Evolutionary conservation across 169 alveolate species (phyloP), one percentile per base, ranked within the genome.

Genomic region (Plasmodium coatneyi): DNA sequence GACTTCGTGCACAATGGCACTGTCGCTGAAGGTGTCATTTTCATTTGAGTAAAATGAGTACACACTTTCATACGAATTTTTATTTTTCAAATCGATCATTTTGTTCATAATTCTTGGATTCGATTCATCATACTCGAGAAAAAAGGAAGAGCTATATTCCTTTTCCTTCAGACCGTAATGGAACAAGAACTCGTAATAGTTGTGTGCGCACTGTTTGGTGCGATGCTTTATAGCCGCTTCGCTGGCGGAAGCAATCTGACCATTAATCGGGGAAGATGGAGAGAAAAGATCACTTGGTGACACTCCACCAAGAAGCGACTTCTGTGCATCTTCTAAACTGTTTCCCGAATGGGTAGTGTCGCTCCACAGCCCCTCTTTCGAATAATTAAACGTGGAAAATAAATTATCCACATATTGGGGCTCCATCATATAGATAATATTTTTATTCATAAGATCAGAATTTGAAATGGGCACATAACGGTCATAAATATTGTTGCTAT

Each of bases 351-450:
- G 16, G 16, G 43, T 83, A 10, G 41, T 46, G 7, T 7, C 56
- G 5, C 14, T 6, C 71, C 14, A 22, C 43, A n/a, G 2, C 22
- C 12, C 43, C 30, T 84, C 86, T 19, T 74, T 52, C 12, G 56
- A 72, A 52, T 84, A 84, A 43, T 84, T 84, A 74, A 84, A 84
- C 30, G 39, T 32, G 34, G 93, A 43, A 84, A 84, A 84, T 74
- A 84, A 72, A 72, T 84, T 84, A 10, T 84, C 84, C 34, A 84
- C 56, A 39, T 84, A 84, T 39, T 76, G 46, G 0, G 84, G 54
- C 74, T 84, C 93, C 14, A 84, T 46, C 66, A 76, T 52, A 84
- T 84, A 74, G 22, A 84, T 84, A 84, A 84, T 74, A 84, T 84
- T 84, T 30, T 74, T 84, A 74, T 84, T 71, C 83, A 76, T 72